Base-by-base conservation (phyloP, 257 asterid species). In the Solanum commersonii region DNA sequence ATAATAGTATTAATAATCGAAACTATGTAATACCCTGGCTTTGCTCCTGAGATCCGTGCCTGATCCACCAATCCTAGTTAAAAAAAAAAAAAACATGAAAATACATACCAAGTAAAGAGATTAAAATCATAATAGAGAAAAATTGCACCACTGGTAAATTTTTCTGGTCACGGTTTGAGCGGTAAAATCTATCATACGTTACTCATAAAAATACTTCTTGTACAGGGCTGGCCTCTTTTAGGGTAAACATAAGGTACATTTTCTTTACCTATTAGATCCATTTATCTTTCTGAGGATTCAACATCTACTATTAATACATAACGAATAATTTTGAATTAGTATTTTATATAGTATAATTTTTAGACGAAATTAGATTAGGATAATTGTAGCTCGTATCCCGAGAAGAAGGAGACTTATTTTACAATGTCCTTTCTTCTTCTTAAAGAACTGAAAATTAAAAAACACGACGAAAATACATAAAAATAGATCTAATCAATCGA, bases 31-130 rank as follows among this genome's bases (percentile, higher is more conserved):
- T 92, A 96, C 99, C 98, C 96, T 93, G 49, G 99, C 95, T 94
- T 97, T 97, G 88, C 99, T 97, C 78, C 99, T 97, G 40, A 96
- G 89, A 22, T 97, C 99, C 60, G 91, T 92, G 76, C 99, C 99
- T 82, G 99, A 65, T 84, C 99, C 99, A 87, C 99, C 99, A 89
- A 97, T 93, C 99, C 99, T 96, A 90, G 23, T 71, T 3, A 16
- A 31, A 3, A 3, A n/a, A 7, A 16, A 31, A 3, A 3, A n/a
- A 40, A 77, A 52, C 33, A 37, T 5, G 18, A 25, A 40, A 12
- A 11, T 16, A 14, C 18, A 46, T 46, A 2, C 20, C 20, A 46
- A 46, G 18, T 5, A 15, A n/a, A 76, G 5, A 11, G 5, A 78
- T 25, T 6, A 40, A 38, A 38, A 78, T 13, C 59, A 8, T 40